phyloP scores from a whole-genome alignment of 2,329 filamentous ascomycete genomes.

The Ophiosphaerella herpotricha region DNA sequence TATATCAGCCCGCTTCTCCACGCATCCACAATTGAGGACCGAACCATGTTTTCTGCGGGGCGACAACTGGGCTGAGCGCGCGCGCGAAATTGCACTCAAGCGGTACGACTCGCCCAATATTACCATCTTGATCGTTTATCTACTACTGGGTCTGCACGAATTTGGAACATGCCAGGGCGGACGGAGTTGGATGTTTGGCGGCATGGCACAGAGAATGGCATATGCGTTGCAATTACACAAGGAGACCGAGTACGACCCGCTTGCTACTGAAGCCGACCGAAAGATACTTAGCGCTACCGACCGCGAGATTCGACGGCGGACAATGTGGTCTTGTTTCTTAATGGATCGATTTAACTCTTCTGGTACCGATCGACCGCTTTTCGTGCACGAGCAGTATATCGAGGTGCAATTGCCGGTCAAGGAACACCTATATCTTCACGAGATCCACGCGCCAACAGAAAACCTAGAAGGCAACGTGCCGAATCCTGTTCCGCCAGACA shows the following conservation, averaged over 20 bases:
- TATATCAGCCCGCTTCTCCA: constrained; percentile 92
- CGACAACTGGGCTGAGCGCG: constrained; percentile 86
- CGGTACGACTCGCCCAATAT: constrained; percentile 96
- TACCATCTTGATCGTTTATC: constrained; percentile 87
- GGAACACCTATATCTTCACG: constrained; percentile 86
- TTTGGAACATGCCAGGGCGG: constrained; percentile 97
- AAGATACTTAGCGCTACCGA: constrained; percentile 84
- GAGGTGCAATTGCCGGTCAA: constrained; percentile 89
- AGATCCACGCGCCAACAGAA: constrained; percentile 87
- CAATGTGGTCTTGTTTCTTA: constrained; percentile 97
- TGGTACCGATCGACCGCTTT: constrained; percentile 87
- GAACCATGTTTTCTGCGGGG: constrained; percentile 84
- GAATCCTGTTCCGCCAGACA: constrained; percentile 64
- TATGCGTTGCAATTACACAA: constrained; percentile 93
- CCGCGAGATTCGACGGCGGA: constrained; percentile 86
- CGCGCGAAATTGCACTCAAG: constrained; percentile 83
- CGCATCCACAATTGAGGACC: constrained; percentile 77
- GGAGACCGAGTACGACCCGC: constrained; percentile 82
- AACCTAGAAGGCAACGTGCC: constrained; percentile 73
- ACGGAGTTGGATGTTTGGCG: constrained; percentile 92
- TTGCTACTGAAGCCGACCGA: constrained; percentile 63
- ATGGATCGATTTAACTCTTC: constrained; percentile 99
- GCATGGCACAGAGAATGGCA: constrained; percentile 95
- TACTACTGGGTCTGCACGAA: constrained; percentile 88
- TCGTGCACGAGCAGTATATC: constrained; percentile 86